Base-by-base conservation (phyloP, 768 basidiomycete species). In the Naganishia onofrii region DNA sequence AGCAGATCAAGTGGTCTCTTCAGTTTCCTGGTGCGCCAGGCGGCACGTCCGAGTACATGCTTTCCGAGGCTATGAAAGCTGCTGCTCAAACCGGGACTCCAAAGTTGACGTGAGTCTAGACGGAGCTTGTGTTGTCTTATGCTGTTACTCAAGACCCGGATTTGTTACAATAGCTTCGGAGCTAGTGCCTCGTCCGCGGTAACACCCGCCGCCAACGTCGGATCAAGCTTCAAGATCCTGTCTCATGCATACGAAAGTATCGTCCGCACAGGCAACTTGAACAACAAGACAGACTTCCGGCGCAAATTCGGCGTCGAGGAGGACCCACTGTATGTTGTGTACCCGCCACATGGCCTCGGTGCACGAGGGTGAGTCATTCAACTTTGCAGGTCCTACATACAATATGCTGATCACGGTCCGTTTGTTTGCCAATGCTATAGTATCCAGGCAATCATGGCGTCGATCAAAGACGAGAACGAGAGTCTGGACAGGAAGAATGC, bases 1-100 rank as follows among this genome's bases (percentile, higher is more conserved):
- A 84, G 51, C 86, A 85, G 78, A 85, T 87, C 74, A 87, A 87
- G 77, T 87, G 87, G 71, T 83, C 84, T 2, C 79, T 84, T 21
- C 84, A 85, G 28, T 87, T 87, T 77, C 86, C 86, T 7, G 75
- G 81, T 31, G 84, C 86, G 0, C 85, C 85, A 0, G 84, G 84
- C 68, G 86, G 86, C 26, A 86, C 85, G 0, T 86, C 86, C 2
- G 86, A 87, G 69, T 77, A 77, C 17, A 82, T 87, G 69, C 86
- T 88, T 63, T 82, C 83, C 72, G 81, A 81, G 5, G 84, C 84
- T 0, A 81, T 88, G 56, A 81, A 78, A 65, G 77, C 82, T 67
- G 73, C 83, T 38, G 77, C 79, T 17, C 80, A 82, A 34, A 80
- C 81, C 7, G 83, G 83, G 31, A 81, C 83, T 26, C 70, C 70